These are phyloP conservation scores for Steccherinum ochraceum DNA, from an alignment of 768 basidiomycete genomes.

Conservation along the genomic window DNA sequence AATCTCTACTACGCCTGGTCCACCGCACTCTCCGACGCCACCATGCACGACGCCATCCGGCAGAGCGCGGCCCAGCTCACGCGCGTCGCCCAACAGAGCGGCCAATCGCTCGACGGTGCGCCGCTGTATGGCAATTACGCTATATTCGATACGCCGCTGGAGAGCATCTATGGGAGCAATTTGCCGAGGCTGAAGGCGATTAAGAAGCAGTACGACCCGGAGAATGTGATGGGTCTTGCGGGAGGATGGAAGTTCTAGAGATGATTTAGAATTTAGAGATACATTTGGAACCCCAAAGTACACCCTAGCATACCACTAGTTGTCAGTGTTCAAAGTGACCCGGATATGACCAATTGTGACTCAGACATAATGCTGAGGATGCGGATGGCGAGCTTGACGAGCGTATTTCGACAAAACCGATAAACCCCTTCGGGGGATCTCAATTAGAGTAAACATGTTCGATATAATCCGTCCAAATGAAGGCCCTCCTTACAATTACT, in stretches of 20 bases:
- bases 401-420: too few relatives aligned
- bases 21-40: conserved; percentile 25
- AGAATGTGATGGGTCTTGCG: conserved; percentile 49
- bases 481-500: too few relatives aligned
- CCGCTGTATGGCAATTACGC: conserved; percentile 52
- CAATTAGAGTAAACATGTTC: too few relatives aligned
- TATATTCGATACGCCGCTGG: conserved; percentile 36
- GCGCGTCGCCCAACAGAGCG: conserved; percentile 27
- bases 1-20: conserved; percentile 36
- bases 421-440: too few relatives aligned
- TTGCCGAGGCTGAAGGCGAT: conserved; percentile 30
- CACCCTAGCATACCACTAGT: too few relatives aligned
- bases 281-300: too few relatives aligned
- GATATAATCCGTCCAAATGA: too few relatives aligned
- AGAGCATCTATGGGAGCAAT: conserved; percentile 41
- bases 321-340: too few relatives aligned
- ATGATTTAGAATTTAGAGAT: too few relatives aligned
- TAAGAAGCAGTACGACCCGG: conserved; percentile 39
- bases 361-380: too few relatives aligned
- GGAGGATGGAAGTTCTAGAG: conserved; percentile 42
- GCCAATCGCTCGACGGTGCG: conserved; percentile 26
- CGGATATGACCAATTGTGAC: too few relatives aligned
- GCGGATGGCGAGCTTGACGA: too few relatives aligned
- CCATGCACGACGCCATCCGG: conserved; percentile 31
- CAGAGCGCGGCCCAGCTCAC: conserved; percentile 30